Evolutionary conservation across 768 basidiomycete genomes (phyloP).

Genomic region (Termitomyces sp.): DNA sequence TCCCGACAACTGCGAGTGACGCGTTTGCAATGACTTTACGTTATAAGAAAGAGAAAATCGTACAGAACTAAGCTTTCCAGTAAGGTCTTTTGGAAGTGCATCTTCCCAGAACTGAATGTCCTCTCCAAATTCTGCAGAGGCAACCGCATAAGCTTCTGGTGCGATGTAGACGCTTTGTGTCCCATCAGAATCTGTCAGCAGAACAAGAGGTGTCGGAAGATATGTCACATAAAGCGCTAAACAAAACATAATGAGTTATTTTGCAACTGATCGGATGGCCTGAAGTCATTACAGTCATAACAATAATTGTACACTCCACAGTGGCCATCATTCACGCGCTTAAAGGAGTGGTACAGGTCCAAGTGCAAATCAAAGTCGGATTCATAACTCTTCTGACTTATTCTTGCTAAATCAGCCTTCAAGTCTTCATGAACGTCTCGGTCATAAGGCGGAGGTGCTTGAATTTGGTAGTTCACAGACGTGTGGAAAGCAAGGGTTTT

Average conservation of each 20-base stretch:
- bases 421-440: constrained; percentile 54
- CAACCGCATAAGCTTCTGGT: constrained; percentile 45
- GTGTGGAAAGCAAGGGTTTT: constrained; percentile 58
- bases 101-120: constrained; percentile 51
- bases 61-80: constrained; percentile 41
- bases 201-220: constrained; percentile 41
- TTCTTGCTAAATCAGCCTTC: constrained; percentile 42
- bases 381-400: constrained; percentile 35
- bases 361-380: constrained; percentile 53
- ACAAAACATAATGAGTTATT: not conserved
- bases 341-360: constrained; percentile 47
- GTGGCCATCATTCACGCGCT: constrained; percentile 53
- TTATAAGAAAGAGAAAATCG: constrained; percentile 5
- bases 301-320: constrained; percentile 50
- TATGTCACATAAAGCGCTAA: constrained; percentile 41
- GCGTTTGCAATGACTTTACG: not conserved
- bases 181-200: constrained; percentile 37
- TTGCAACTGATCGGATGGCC: not conserved
- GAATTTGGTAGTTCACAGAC: constrained; percentile 53
- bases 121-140: constrained; percentile 43
- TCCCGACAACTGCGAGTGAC: constrained; percentile 32
- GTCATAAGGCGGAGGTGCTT: constrained; percentile 46
- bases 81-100: constrained; percentile 39
- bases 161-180: constrained; percentile 47
- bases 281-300: constrained; percentile 26